phyloP scores from a whole-genome alignment of 2,329 filamentous ascomycete genomes.

The Trichoderma brevicompactum region DNA sequence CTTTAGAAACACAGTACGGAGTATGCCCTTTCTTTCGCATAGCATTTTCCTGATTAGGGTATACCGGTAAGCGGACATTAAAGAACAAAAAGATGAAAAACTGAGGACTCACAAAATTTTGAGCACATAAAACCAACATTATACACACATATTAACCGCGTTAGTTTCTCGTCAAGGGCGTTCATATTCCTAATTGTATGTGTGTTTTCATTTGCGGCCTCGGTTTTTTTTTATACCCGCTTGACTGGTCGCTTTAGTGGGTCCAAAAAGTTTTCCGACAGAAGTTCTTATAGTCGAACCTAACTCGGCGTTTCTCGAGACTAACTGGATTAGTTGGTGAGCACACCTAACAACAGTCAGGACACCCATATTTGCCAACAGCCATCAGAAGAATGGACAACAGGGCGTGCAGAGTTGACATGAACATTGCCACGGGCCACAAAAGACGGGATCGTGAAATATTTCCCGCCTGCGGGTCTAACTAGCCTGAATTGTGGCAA shows the following conservation, averaged over 20 bases:
- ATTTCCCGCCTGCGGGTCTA: background rate
- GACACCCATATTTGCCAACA: background rate
- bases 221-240: background rate
- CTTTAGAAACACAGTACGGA: background rate
- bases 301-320: background rate
- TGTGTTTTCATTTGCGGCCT: too few species aligned
- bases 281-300: background rate
- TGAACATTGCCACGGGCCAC: constrained; percentile 1
- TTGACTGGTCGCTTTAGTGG: background rate
- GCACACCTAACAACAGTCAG: background rate
- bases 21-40: background rate
- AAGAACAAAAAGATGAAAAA: too few species aligned
- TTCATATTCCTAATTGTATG: too few species aligned
- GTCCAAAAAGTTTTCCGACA: constrained; percentile 8
- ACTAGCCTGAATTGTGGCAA: constrained; percentile 1
- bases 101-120: too few species aligned
- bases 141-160: too few species aligned
- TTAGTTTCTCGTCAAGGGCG: too few species aligned
- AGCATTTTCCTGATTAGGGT: too few species aligned
- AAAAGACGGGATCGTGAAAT: background rate
- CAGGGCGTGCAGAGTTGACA: background rate
- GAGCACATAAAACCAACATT: too few species aligned
- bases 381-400: background rate
- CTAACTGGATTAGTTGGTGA: background rate
- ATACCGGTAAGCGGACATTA: too few species aligned